These are phyloP conservation scores for Glycine latifolia DNA, from an alignment of 306 rosid species.

Conservation along the genomic window DNA sequence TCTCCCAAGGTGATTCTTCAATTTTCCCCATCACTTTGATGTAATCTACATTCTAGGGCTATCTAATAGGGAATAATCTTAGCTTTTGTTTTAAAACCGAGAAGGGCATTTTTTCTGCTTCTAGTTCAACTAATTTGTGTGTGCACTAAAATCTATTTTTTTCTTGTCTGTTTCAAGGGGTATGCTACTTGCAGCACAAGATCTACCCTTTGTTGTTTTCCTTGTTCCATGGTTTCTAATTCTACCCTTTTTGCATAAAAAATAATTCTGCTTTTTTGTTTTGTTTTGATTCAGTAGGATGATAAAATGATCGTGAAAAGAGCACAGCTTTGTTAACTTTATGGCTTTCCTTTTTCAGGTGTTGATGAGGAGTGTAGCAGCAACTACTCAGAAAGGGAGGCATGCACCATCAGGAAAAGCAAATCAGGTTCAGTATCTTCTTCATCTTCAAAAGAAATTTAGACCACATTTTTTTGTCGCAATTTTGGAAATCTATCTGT, in stretches of 20 bases:
- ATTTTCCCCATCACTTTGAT: constrained; percentile 48
- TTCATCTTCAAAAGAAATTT: constrained; percentile 30
- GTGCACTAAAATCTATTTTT: constrained; percentile 24
- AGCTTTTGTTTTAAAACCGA: constrained; percentile 30
- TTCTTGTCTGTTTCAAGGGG: constrained; percentile 37
- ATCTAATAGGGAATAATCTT: constrained; percentile 42
- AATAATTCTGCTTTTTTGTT: constrained; percentile 29
- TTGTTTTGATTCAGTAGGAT: constrained; percentile 46
- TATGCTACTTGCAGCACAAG: constrained; percentile 51
- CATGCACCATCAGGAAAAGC: constrained; percentile 85
- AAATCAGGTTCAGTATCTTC: constrained; percentile 78
- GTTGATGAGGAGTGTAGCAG: constrained; percentile 83
- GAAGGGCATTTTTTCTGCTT: constrained; percentile 32
- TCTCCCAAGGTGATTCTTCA: constrained; percentile 65
- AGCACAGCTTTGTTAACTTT: constrained; percentile 66
- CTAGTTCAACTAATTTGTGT: constrained; percentile 2
- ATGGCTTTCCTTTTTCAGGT: constrained; percentile 63
- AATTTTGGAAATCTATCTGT: background rate
- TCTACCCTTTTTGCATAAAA: constrained; percentile 36
- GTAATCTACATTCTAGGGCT: constrained; percentile 11
- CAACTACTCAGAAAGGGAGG: constrained; percentile 72
- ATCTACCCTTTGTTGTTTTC: constrained; percentile 66
- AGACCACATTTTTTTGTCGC: too few species aligned
- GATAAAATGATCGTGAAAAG: constrained; percentile 58
- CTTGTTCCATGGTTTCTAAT: constrained; percentile 40